Evolutionary conservation across 176 grass and related monocot genomes (phyloP).

Genomic region (Aegilops umbellulata): DNA sequence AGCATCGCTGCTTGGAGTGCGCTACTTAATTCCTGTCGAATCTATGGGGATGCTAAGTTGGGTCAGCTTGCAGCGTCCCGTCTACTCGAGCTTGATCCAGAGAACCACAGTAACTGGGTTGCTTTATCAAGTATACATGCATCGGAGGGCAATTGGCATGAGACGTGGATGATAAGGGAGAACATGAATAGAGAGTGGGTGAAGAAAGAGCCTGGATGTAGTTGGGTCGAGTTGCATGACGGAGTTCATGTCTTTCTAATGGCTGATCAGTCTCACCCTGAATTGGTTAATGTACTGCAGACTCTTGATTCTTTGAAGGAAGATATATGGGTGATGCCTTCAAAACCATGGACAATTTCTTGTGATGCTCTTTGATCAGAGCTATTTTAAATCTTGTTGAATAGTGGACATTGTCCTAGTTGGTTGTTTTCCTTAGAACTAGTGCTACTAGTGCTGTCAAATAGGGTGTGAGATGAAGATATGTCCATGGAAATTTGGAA

Average conservation of each 20-base stretch:
- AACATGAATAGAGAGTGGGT: constrained; percentile 44
- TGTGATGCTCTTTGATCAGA: not conserved
- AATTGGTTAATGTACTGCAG: constrained; percentile 35
- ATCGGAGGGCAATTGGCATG: constrained; percentile 40
- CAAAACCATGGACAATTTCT: not conserved
- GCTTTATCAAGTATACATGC: constrained; percentile 57
- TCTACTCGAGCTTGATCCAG: constrained; percentile 46
- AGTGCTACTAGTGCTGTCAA: not conserved
- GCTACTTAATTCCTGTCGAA: constrained; percentile 49
- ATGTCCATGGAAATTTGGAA: not conserved
- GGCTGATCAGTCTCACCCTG: constrained; percentile 43
- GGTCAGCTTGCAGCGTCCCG: constrained; percentile 38
- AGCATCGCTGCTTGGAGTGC: constrained; percentile 53
- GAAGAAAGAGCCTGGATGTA: constrained; percentile 76
- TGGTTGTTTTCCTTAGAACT: not conserved
- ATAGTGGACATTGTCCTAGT: not conserved
- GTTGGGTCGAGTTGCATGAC: constrained; percentile 57
- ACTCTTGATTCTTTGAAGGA: constrained; percentile 41
- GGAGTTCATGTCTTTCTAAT: constrained; percentile 54
- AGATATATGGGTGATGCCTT: constrained; percentile 1
- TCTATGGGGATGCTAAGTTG: constrained; percentile 36
- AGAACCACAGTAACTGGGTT: constrained; percentile 63
- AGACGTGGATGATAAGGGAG: constrained; percentile 43
- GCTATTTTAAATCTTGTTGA: not conserved
- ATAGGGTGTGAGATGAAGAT: not conserved